phyloP scores from a whole-genome alignment of 2,329 filamentous ascomycete genomes.

The Aspergillus jensenii region DNA sequence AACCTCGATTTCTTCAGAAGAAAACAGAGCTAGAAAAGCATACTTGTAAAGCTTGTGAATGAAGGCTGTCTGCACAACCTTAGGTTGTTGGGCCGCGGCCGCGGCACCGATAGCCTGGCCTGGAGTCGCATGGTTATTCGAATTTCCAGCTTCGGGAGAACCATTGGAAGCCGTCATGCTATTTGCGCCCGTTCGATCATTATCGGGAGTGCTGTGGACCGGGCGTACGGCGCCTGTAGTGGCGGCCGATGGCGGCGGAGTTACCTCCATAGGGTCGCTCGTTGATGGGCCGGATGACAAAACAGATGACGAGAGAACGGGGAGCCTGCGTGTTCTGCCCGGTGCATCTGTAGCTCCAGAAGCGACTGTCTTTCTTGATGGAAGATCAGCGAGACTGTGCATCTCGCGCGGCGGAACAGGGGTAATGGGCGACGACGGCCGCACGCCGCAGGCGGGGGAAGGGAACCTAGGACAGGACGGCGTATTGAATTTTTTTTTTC shows the following conservation, averaged over 20 bases:
- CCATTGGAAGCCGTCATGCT: conserved; percentile 34
- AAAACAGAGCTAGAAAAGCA: conserved; percentile 31
- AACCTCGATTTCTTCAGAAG: neutral
- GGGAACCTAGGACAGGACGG: conserved; percentile 8
- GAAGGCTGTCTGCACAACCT: conserved; percentile 97
- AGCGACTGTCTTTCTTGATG: conserved; percentile 46
- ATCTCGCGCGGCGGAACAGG: conserved; percentile 31
- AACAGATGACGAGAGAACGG: conserved; percentile 51
- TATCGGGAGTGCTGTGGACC: conserved; percentile 48
- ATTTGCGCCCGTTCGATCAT: conserved; percentile 43
- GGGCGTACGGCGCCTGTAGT: conserved; percentile 49
- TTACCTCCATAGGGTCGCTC: conserved; percentile 57
- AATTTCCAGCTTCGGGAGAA: conserved; percentile 27
- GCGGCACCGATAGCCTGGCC: conserved; percentile 45
- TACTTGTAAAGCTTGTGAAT: conserved; percentile 99
- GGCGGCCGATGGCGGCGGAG: conserved; percentile 46
- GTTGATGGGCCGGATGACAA: conserved; percentile 42
- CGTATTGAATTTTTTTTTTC: conserved; percentile 7
- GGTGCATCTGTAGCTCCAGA: conserved; percentile 40
- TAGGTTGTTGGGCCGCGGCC: conserved; percentile 76
- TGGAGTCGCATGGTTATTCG: conserved; percentile 26
- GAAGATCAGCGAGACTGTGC: conserved; percentile 43
- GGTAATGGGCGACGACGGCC: conserved; percentile 15
- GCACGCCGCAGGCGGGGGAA: conserved; percentile 14
- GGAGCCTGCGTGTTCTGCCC: conserved; percentile 51